phyloP scores from a whole-genome alignment of 129 eudicot species.

The Helianthus tuberosus region DNA sequence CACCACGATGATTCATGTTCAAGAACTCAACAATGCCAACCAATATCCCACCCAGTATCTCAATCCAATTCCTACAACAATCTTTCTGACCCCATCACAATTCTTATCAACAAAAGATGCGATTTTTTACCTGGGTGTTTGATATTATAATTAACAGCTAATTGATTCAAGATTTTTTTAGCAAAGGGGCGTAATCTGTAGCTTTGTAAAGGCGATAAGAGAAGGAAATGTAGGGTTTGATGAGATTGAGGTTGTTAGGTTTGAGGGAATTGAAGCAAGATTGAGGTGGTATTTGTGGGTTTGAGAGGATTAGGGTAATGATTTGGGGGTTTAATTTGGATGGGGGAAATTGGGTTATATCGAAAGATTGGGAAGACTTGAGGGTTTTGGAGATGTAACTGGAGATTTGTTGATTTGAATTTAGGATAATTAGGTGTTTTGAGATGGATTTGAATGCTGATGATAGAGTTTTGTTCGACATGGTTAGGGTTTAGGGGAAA shows the following conservation, averaged over 20 bases:
- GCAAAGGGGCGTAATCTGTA: slow-evolving; percentile 57
- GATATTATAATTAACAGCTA: slow-evolving; percentile 43
- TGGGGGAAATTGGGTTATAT: slow-evolving; percentile 30
- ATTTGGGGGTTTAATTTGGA: slow-evolving; percentile 53
- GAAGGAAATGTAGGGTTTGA: slow-evolving; percentile 51
- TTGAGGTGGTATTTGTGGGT: slow-evolving; percentile 54
- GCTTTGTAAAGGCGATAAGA: slow-evolving; percentile 55
- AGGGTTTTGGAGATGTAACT: slow-evolving; percentile 54
- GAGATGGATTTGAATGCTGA: slow-evolving; percentile 41
- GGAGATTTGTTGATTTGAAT: slow-evolving; percentile 51
- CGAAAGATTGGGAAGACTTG: slow-evolving; percentile 40
- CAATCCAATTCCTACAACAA: slow-evolving; percentile 52
- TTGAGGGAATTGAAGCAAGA: slow-evolving; percentile 56
- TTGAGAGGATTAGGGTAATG: slow-evolving; percentile 62
- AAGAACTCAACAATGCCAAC: too few species aligned
- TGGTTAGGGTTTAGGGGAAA: slow-evolving; percentile 24
- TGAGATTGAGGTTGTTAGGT: slow-evolving; percentile 42
- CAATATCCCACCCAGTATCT: slow-evolving; percentile 38
- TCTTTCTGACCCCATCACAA: slow-evolving; percentile 21
- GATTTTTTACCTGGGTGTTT: slow-evolving; percentile 44
- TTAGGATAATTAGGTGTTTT: slow-evolving; percentile 22
- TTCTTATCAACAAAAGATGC: slow-evolving; percentile 43
- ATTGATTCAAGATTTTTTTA: slow-evolving; percentile 45
- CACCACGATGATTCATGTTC: too few species aligned
- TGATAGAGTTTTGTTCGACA: slow-evolving; percentile 40